Percentiles rank a stretch among this genome's conserved stretches.
phyloP scores from a whole-genome alignment of 768 basidiomycete species.

The Kwoniella newhampshirensis region DNA sequence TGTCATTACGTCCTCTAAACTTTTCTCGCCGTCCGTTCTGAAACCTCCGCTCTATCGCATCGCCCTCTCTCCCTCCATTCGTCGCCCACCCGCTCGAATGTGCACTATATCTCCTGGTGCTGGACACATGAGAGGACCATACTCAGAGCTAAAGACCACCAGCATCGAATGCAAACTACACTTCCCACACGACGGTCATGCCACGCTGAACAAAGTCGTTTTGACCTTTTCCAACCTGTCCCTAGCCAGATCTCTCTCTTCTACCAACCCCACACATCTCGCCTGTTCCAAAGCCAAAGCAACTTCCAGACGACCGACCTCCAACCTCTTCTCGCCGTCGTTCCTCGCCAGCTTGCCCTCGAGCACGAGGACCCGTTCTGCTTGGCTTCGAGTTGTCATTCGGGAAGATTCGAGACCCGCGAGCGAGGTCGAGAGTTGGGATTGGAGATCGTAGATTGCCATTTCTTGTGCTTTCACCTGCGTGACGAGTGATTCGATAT shows the following conservation, averaged over 20 bases:
- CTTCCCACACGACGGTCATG: too few species aligned
- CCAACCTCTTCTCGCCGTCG: conserved; percentile 25
- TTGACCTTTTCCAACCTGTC: conserved; percentile 45
- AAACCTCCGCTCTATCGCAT: too few species aligned
- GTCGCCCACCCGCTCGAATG: too few species aligned
- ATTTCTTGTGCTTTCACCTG: conserved; percentile 4
- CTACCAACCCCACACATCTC: conserved; percentile 25
- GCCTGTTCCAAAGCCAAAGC: conserved; percentile 39
- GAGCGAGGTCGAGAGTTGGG: conserved; percentile 32
- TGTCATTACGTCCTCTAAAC: too few species aligned
- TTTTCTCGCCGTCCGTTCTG: too few species aligned
- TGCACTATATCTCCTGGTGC: too few species aligned
- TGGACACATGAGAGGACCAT: too few species aligned
- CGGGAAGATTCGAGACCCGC: conserved; percentile 29
- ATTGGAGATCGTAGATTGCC: conserved; percentile 32
- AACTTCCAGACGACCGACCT: conserved; percentile 34
- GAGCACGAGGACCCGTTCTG: conserved; percentile 24
- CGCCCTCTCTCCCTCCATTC: too few species aligned
- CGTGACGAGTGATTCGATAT: too few species aligned
- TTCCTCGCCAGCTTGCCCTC: conserved; percentile 23
- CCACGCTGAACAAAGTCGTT: conserved; percentile 38
- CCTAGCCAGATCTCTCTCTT: conserved; percentile 42
- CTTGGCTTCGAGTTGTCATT: conserved; percentile 17
- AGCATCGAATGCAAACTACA: too few species aligned
- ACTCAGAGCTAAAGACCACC: too few species aligned